Evolutionary conservation across 257 asterid genomes (phyloP), one percentile per base, ranked within the genome.

Genomic region (Leonotis leonurus): DNA sequence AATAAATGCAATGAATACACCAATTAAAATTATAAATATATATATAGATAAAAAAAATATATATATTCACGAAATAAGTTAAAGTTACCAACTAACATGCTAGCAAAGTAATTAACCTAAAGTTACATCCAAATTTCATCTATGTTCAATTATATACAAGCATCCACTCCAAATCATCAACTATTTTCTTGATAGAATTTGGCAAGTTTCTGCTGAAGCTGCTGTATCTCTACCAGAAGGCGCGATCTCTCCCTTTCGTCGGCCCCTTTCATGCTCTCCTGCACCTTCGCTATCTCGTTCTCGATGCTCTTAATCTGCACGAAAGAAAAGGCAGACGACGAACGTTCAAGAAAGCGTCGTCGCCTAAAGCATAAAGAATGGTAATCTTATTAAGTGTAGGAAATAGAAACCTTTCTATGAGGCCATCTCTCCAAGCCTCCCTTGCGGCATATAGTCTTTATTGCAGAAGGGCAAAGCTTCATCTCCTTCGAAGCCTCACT

Each of bases 381-480:
- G n/a, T 14, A 3, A 45, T 9, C 11, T 3, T 3, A 37, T 4
- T 1, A 41, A 21, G 1, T 8, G 48, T 2, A 6, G 8, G 46
- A 0, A 10, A 30, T 14, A 14, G 9, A 64, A 17, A 86, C 92
- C 92, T 77, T 79, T 79, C 90, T 66, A 25, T 76, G 58, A 1
- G 95, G 94, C 95, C 95, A 87, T 67, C 86, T 85, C 4, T 0
- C 0, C 72, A 88, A 24, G 53, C 88, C 89, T 69, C 36, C 83
- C 48, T 75, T 75, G 3, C 96, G 77, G 58, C 96, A 89, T 36
- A 80, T 75, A 40, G 72, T 69, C 80, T 89, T 89, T 69, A 83
- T 60, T 30, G 90, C 90, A n/a, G 90, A 77, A 2, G 82, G 69
- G 56, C 95, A 83, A 0, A 87, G 48, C 0, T 70, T 75, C 77